Base-by-base conservation (phyloP, 352 stramenopile species). In the Globisporangium spiculum region DNA sequence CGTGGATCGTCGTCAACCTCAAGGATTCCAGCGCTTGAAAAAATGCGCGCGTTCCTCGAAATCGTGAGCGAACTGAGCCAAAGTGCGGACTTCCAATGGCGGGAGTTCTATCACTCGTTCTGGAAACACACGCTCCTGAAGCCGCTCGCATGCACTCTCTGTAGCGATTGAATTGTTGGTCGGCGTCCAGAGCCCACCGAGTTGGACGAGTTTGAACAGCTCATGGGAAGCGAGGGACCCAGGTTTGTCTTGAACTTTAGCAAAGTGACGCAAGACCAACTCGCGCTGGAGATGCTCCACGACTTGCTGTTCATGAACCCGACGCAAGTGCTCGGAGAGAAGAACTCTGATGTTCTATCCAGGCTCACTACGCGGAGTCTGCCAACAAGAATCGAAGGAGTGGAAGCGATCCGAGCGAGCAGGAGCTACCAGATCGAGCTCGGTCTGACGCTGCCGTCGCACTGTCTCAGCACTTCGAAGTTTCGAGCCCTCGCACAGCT, bases 151-250 rank as follows among this genome's bases (percentile, higher is more conserved):
- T 34, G 52, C 5, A 57, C 9, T 4, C 14, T n/a, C 3, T 34
- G 52, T 10, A n/a, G 4, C 52, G 16, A 34, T 5, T 3, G 14
- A 9, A 57, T 20, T 14, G 52, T 57, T 1, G 52, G 24, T 8
- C 5, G 12, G 9, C 10, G 7, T 9, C 18, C 52, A 3, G 22
- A 32, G 3, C 27, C 14, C 60, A 52, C 34, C 59, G 38, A 41
- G 14, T 64, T 55, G 4, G 59, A 64, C 59, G 14, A 64, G 20
- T 30, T 53, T n/a, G 59, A 38, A 9, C 36, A 34, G 34, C 59
- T 64, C 41, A 57, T 57, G 52, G 24, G 16, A 22, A 64, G 59
- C 14, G 59, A 64, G 7, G 59, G 36, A 9, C 36, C 58, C 59
- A 4, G 4, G 38, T 22, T 56, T 64, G 24, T 20, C 38, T n/a